A percentile compares a stretch with the other conserved stretches of the same genome.
Evolutionary conservation across 177 flowering plant species (phyloP).

Genomic region (Vitis hybrid): DNA sequence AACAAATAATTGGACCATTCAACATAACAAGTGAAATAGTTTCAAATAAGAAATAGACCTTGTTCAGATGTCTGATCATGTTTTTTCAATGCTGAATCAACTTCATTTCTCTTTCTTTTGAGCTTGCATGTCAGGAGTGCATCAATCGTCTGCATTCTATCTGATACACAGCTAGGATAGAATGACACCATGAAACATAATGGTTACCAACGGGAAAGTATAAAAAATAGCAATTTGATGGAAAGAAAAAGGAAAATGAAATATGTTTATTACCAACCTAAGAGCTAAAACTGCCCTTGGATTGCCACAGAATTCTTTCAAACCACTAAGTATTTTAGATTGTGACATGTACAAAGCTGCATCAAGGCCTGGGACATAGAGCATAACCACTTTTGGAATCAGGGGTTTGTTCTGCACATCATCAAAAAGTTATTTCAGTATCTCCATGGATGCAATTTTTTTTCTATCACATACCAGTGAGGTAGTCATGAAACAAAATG

Average conservation of each 20-base stretch:
- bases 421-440: conserved; percentile 8
- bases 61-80: conserved; percentile 34
- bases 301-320: conserved; percentile 73
- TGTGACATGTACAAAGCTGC: conserved; percentile 89
- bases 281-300: conserved; percentile 84
- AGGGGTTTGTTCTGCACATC: conserved; percentile 92
- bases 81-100: conserved; percentile 22
- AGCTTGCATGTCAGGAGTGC: conserved; percentile 76
- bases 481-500: not conserved
- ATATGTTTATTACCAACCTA: conserved; percentile 59
- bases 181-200: conserved; percentile 14
- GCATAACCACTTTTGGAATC: conserved; percentile 89
- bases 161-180: conserved; percentile 79
- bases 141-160: conserved; percentile 92
- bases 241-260: not conserved
- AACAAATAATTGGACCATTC: not conserved
- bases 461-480: not conserved
- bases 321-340: conserved; percentile 47
- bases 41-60: conserved; percentile 34
- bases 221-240: not conserved
- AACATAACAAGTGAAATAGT: not conserved
- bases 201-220: not conserved
- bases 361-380: conserved; percentile 96
- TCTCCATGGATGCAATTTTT: not conserved
- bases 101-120: conserved; percentile 74